Conservation (phyloP, 140 eudicot genomes). For the Oenanthe javanica region DNA sequence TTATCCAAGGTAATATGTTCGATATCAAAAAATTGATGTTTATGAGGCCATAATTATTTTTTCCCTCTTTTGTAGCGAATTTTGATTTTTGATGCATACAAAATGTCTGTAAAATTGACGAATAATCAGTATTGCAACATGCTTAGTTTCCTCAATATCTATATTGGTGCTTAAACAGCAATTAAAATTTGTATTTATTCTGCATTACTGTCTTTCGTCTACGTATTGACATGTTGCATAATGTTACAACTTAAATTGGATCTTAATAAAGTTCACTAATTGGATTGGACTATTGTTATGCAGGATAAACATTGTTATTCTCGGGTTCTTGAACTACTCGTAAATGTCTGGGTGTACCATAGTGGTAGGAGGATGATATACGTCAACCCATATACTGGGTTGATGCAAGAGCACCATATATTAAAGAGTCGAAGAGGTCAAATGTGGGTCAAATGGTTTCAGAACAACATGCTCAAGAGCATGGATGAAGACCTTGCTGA, state of each 20-base stretch:
- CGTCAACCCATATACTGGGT: conserved; percentile 60
- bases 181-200: neutral
- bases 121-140: neutral
- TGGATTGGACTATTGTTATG: neutral
- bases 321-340: conserved; percentile 80
- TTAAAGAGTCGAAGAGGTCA: conserved; percentile 70
- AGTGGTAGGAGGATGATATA: conserved; percentile 78
- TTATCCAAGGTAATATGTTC: conserved; percentile 53
- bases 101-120: neutral
- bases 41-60: neutral
- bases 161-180: neutral
- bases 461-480: conserved; percentile 58
- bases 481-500: conserved; percentile 97
- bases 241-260: neutral
- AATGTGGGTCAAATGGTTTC: conserved; percentile 96
- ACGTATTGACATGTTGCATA: neutral
- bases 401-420: conserved; percentile 75
- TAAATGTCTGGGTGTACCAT: conserved; percentile 97
- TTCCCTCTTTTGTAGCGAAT: neutral
- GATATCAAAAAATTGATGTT: neutral
- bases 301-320: conserved; percentile 98
- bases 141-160: neutral
- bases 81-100: neutral
- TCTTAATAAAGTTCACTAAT: neutral
- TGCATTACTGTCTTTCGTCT: neutral